Evolutionary conservation across 768 basidiomycete genomes (phyloP), one percentile per base, ranked within the genome.

Genomic region (Hortiboletus flavorubellus): DNA sequence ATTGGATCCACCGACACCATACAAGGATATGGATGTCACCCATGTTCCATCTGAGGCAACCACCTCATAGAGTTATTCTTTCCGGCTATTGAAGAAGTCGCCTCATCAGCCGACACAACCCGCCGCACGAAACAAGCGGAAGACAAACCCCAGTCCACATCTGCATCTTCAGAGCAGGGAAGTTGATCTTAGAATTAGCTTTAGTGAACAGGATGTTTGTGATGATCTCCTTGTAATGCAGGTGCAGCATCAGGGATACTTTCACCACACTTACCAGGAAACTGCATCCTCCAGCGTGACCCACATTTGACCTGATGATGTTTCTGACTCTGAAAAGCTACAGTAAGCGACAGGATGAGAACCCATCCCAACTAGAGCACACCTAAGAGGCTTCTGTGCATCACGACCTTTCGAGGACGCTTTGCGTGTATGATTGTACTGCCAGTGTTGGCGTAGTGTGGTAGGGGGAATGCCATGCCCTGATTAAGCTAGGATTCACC

Each of bases 211-310:
- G 67, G 23, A 68, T 66, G 48, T 68, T 68, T 5, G 66, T 64
- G 21, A 68, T 62, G 35, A 68, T 56, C 41, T 68, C 66, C 33
- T 68, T 68, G 55, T 68, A 55, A 40, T 68, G 66, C 45, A 68
- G 38, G 37, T 68, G 66, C 45, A 68, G 38, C 67, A 73, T 71
- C 61, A 72, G 33, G 42, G 65, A 62, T 4, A 72, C 68, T 55
- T 72, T 72, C 33, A 71, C 62, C 35, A 73, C 53, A 62, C 72
- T 72, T 3, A 69, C 71, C 14, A 73, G 50, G 62, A 73, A 73
- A 29, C 60, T 68, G 56, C 64, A 72, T 54, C 64, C 69, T 54
- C 60, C 70, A 1, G 65, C 49, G 53, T 68, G 64, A 0, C 67
- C 67, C 7, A 68, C 62, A 42, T 64, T 68, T 14, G 57, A n/a